A percentile compares a stretch with the other conserved stretches of the same genome.
These are phyloP conservation scores for Borovskyia barvae DNA, from an alignment of 208 protist genomes.

Conservation along the genomic window DNA sequence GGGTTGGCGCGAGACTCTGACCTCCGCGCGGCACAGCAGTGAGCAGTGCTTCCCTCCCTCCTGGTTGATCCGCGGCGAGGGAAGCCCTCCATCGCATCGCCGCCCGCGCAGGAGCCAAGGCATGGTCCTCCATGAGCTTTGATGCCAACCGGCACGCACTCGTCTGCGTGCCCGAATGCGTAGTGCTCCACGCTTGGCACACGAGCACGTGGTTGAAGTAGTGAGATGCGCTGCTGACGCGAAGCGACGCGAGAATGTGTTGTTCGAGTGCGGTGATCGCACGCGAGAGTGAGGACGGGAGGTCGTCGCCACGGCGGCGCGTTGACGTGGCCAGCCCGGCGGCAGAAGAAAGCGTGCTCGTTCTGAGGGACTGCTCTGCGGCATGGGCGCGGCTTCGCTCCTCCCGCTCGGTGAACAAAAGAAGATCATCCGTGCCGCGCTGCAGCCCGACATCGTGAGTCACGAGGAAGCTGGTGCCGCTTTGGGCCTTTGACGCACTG, in stretches of 20 bases:
- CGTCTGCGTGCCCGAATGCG: not conserved
- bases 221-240: slow-evolving; percentile 2
- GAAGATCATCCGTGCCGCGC: not conserved
- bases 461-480: slow-evolving; percentile 11
- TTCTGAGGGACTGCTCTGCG: not conserved
- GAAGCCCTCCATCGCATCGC: slow-evolving; percentile 14
- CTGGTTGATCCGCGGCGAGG: too few relatives aligned
- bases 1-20: slow-evolving; percentile 13
- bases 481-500: slow-evolving; percentile 21
- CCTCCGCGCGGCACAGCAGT: not conserved
- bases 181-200: slow-evolving; percentile 1
- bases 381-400: slow-evolving; percentile 9
- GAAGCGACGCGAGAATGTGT: not conserved
- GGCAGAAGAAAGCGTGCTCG: too few relatives aligned
- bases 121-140: not conserved
- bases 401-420: slow-evolving; percentile 2
- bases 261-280: not conserved
- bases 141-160: not conserved
- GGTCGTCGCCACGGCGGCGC: too few relatives aligned
- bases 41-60: too few relatives aligned
- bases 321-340: too few relatives aligned
- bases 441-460: slow-evolving; percentile 4
- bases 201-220: slow-evolving; percentile 11
- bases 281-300: too few relatives aligned
- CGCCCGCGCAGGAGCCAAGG: slow-evolving; percentile 11